Percentiles rank a stretch among this genome's conserved stretches.
These are phyloP conservation scores for Quercus lobata DNA, from an alignment of 331 rosid genomes.

Conservation along the genomic window DNA sequence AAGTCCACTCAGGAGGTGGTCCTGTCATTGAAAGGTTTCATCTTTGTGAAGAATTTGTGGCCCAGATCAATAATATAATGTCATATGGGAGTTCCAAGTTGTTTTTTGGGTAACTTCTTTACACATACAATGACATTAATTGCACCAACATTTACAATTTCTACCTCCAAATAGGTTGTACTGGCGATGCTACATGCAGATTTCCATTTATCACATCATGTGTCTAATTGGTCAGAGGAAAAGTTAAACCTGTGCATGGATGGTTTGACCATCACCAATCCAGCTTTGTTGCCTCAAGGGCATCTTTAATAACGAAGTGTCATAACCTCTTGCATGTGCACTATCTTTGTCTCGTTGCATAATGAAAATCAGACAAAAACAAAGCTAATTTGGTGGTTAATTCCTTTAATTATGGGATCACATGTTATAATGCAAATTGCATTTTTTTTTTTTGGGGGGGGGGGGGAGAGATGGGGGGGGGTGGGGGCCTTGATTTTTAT, in stretches of 20 bases:
- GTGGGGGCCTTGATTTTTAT: not conserved
- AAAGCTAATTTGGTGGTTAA: not conserved
- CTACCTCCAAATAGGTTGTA: not conserved
- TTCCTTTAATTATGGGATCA: not conserved
- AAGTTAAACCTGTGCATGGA: slow-evolving; percentile 12
- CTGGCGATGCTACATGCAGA: not conserved
- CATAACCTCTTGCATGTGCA: slow-evolving; percentile 17
- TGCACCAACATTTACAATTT: slow-evolving; percentile 1
- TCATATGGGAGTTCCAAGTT: slow-evolving; percentile 26
- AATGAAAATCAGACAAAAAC: not conserved
- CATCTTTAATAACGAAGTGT: slow-evolving; percentile 3
- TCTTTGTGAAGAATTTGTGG: slow-evolving; percentile 46
- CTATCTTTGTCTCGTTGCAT: not conserved
- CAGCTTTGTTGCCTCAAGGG: slow-evolving; percentile 7
- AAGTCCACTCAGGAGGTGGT: slow-evolving; percentile 52
- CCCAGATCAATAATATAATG: slow-evolving; percentile 38
- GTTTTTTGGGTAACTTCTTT: slow-evolving; percentile 12
- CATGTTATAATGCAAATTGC: not conserved
- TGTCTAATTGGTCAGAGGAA: not conserved
- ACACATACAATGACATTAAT: slow-evolving; percentile 15
- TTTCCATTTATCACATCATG: not conserved
- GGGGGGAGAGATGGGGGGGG: not conserved
- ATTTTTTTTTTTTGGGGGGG: not conserved
- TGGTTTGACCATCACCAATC: not conserved
- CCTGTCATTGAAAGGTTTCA: slow-evolving; percentile 42